Evolutionary conservation across 2,329 filamentous ascomycete genomes (phyloP).

Genomic region (Fusarium tuaranense): DNA sequence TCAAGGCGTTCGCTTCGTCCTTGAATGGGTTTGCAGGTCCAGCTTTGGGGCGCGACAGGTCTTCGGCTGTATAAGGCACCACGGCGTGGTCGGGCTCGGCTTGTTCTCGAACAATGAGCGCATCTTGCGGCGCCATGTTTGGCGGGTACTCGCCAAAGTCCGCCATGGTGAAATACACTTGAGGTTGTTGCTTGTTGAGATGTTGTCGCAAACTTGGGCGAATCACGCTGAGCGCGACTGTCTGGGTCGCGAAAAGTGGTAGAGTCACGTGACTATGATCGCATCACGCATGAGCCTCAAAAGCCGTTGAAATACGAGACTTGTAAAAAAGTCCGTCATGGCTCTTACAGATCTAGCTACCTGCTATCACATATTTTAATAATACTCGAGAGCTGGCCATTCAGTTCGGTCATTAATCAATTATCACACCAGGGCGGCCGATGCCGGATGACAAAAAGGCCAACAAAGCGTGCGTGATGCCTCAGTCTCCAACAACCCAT

Average conservation of each 20-base stretch:
- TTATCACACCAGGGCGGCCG: constrained; percentile 41
- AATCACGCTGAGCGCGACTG: constrained; percentile 19
- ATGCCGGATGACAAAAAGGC: constrained; percentile 29
- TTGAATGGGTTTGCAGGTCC: constrained; percentile 84
- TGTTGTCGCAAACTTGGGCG: constrained; percentile 19
- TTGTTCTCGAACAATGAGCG: constrained; percentile 68
- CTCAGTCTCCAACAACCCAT: constrained; percentile 38
- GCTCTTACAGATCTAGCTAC: neutral
- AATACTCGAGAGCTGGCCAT: constrained; percentile 12
- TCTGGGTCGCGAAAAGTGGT: constrained; percentile 20
- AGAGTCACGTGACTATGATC: constrained; percentile 33
- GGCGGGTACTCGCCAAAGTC: constrained; percentile 74
- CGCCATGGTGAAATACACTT: constrained; percentile 59
- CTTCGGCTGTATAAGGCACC: constrained; percentile 76
- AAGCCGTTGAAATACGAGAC: neutral
- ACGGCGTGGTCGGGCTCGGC: constrained; percentile 70
- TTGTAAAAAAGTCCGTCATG: constrained; percentile 7
- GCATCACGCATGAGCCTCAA: constrained; percentile 20
- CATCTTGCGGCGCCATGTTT: constrained; percentile 74
- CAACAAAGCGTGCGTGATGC: constrained; percentile 27
- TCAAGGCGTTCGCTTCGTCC: constrained; percentile 68
- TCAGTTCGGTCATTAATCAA: constrained; percentile 47
- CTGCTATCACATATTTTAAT: neutral
- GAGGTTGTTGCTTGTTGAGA: neutral
- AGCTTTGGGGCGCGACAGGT: constrained; percentile 72